Conservation (phyloP, 2,329 filamentous ascomycete species). For the Xylariaceae sp. region DNA sequence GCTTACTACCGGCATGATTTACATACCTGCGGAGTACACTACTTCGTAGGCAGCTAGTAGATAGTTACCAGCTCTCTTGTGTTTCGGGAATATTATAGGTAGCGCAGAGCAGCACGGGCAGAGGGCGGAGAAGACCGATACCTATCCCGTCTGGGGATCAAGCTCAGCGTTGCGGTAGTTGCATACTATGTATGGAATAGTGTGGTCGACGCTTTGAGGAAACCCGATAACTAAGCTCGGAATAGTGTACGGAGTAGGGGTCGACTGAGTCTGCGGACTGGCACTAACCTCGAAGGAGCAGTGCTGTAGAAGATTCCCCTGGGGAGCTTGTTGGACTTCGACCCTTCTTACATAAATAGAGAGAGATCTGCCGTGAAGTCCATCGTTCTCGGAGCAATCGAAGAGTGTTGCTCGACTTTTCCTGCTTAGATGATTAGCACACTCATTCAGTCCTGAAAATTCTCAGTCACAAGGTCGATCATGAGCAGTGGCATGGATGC, state of each 20-base stretch:
- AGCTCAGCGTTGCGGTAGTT: neutral
- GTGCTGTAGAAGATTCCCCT: neutral
- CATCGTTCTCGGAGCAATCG: too few species aligned
- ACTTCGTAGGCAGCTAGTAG: neutral
- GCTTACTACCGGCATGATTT: too few species aligned
- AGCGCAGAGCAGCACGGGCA: neutral
- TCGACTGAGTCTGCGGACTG: neutral
- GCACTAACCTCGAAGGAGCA: neutral
- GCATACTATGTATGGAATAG: neutral
- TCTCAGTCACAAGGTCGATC: neutral
- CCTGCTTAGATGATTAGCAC: too few species aligned
- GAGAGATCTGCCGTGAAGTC: neutral
- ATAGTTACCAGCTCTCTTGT: neutral
- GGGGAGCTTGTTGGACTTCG: neutral
- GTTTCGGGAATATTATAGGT: neutral
- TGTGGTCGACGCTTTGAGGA: neutral
- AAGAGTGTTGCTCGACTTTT: too few species aligned
- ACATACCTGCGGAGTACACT: neutral
- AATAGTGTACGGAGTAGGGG: neutral
- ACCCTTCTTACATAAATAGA: neutral
- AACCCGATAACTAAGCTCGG: neutral
- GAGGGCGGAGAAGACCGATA: neutral
- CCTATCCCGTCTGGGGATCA: neutral
- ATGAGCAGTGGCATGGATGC: neutral
- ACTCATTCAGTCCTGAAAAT: neutral